These are phyloP conservation scores for Aspergillus vadensis DNA, from an alignment of 2,329 filamentous ascomycete species.

Conservation along the genomic window DNA sequence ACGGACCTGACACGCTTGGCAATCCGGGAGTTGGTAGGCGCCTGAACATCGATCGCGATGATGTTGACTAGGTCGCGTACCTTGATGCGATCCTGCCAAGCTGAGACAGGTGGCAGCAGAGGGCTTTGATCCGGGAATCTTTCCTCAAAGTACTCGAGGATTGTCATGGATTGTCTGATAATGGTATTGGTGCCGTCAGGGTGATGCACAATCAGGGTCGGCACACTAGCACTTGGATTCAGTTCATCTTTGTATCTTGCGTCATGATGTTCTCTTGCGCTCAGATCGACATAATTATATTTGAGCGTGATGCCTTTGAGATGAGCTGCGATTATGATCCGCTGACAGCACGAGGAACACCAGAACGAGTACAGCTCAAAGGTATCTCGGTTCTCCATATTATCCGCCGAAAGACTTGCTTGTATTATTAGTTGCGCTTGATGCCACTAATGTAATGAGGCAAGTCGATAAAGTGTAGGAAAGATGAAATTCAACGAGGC, in stretches of 20 bases:
- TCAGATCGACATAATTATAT: not conserved
- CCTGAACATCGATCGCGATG: conserved; percentile 6
- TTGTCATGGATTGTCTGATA: conserved; percentile 1
- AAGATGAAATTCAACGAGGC: too few relatives aligned
- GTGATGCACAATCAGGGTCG: not conserved
- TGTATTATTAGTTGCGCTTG: too few relatives aligned
- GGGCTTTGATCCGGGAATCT: not conserved
- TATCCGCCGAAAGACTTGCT: not conserved
- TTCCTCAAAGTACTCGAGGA: conserved; percentile 6
- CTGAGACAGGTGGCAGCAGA: not conserved
- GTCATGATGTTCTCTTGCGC: not conserved
- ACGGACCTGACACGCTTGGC: not conserved
- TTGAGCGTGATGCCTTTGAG: not conserved
- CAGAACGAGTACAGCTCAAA: not conserved
- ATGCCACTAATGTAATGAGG: too few relatives aligned
- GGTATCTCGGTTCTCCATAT: not conserved
- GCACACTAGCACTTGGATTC: not conserved
- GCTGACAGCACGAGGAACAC: conserved; percentile 1
- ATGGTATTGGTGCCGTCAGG: not conserved
- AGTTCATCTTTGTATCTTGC: not conserved
- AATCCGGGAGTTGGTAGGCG: not conserved
- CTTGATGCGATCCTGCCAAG: not conserved
- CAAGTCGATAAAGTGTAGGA: too few relatives aligned
- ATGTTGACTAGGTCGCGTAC: conserved; percentile 6
- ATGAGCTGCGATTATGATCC: conserved; percentile 1